Conservation (phyloP, 23 red algal species). For the Gracilariopsis chorda region DNA sequence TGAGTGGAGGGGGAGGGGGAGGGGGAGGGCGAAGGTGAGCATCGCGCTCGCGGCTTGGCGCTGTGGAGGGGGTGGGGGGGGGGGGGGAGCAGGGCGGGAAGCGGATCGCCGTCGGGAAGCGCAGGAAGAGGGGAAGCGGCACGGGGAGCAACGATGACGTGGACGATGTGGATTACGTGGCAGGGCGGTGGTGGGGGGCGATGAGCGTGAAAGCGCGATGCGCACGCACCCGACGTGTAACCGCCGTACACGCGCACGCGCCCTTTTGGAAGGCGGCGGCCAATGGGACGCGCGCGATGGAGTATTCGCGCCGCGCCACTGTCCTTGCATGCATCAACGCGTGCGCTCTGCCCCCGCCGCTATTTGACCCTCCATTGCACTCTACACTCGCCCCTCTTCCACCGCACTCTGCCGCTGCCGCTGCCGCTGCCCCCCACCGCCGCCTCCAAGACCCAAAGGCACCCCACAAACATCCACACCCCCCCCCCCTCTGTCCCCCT, state of each 20-base stretch:
- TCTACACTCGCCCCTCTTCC: not conserved
- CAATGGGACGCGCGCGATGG: not conserved
- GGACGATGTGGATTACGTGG: too few relatives aligned
- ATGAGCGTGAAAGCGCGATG: not conserved
- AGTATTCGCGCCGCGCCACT: not conserved
- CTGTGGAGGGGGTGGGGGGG: not conserved
- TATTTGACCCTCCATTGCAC: not conserved
- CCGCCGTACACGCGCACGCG: not conserved
- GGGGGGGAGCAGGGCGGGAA: not conserved
- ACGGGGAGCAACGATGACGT: not conserved
- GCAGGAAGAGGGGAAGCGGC: not conserved
- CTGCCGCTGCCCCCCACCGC: not conserved
- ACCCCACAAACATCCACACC: not conserved
- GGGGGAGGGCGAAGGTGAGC: not conserved
- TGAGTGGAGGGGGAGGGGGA: not conserved
- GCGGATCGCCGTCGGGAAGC: not conserved
- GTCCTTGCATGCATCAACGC: not conserved
- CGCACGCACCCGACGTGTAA: constrained; percentile 5
- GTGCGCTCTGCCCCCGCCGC: not conserved
- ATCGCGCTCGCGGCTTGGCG: not conserved
- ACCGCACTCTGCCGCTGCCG: not conserved
- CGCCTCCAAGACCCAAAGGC: not conserved
- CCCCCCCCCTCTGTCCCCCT: not conserved
- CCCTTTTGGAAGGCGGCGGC: not conserved
- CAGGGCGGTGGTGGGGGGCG: not conserved